These are phyloP conservation scores for Ceratobasidium sp. DNA, from an alignment of 1,284 basidiomycete genomes.

Conservation along the genomic window DNA sequence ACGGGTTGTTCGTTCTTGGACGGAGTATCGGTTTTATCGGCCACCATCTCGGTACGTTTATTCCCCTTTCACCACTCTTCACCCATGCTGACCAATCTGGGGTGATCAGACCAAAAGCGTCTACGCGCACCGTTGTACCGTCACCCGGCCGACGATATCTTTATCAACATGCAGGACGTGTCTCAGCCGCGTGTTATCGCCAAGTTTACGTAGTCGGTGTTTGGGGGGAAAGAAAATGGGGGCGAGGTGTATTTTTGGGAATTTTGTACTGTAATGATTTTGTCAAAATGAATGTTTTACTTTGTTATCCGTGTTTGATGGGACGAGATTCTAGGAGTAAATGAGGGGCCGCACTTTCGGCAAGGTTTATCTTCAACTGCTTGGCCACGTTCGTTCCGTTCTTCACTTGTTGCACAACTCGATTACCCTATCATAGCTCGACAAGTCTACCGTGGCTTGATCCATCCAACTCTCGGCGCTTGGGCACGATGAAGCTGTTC, in stretches of 20 bases:
- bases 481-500: too few species aligned
- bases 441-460: too few species aligned
- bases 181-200: slow-evolving; percentile 82
- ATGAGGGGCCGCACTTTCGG: too few species aligned
- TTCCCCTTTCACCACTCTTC: neutral
- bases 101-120: slow-evolving; percentile 86
- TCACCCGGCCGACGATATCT: slow-evolving; percentile 69
- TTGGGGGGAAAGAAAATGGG: slow-evolving; percentile 14
- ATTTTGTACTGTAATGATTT: slow-evolving; percentile 11
- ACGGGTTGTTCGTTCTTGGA: slow-evolving; percentile 97
- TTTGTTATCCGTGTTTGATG: too few species aligned
- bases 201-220: slow-evolving; percentile 54
- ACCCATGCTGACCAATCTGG: slow-evolving; percentile 52
- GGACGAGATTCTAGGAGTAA: too few species aligned
- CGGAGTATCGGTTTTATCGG: slow-evolving; percentile 98
- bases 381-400: too few species aligned
- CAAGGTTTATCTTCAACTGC: too few species aligned
- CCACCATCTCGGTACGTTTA: slow-evolving; percentile 72
- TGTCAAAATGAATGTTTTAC: slow-evolving; percentile 21
- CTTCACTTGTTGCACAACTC: too few species aligned
- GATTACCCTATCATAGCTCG: too few species aligned
- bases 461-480: too few species aligned
- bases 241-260: slow-evolving; percentile 12
- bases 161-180: slow-evolving; percentile 81
- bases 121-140: slow-evolving; percentile 93